Base-by-base conservation (phyloP, 1,139 yeast species). In the Yamadazyma dendronema region DNA sequence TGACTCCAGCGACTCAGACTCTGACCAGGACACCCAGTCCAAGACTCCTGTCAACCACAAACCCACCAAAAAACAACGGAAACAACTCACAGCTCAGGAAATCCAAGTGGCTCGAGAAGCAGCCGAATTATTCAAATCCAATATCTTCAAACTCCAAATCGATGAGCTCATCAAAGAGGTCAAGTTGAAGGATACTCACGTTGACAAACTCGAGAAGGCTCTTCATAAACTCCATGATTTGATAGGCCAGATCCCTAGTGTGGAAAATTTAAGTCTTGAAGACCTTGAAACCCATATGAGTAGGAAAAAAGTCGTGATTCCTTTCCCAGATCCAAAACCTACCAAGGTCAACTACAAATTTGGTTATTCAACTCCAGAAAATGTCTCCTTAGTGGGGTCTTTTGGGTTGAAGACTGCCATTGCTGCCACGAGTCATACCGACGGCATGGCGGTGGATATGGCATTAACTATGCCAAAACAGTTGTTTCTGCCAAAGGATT, bases 71-170 rank as follows among this genome's bases (percentile, higher is more conserved):
- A 67, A 63, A 41, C 72, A 65, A 39, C 57, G 54, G 42, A 62
- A 62, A 37, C 70, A 66, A 47, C 60, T 81, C 25, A 72, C 88
- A 0, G 87, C 96, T 1, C 92, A 87, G 51, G 96, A 92, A 41
- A 80, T 90, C 33, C 96, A 90, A 54, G 74, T 85, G 3, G 96
- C 97, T 0, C 73, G 96, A 51, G 97, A 90, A 57, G 86, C 97
- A 0, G 94, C 96, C 0, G 97, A 89, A 56, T 67, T 90, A 35
- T 92, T 90, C 77, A 88, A 89, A 55, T 88, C 96, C 11, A 90
- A 90, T 60, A 88, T 92, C 40, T 90, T 92, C 77, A 92, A 92
- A 60, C 67, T 92, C 41, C 96, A 92, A 63, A 89, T 90, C 39
- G 98, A 90, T 59, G 97, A 90, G 56, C 69, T 92, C 30, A 67